Base-by-base conservation (phyloP, 345 rosid species). In the Hypericum androsaemum region DNA sequence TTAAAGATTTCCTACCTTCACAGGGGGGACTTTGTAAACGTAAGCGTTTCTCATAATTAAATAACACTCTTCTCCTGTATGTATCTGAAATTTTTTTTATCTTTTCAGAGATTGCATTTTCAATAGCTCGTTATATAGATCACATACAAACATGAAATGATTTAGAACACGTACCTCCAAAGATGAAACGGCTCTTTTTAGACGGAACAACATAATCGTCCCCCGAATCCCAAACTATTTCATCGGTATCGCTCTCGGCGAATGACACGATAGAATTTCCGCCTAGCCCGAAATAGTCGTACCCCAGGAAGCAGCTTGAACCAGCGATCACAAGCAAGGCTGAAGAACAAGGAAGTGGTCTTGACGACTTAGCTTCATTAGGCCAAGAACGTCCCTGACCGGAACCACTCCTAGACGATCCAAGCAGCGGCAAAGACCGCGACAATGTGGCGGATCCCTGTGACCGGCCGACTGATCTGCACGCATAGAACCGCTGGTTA, bases 291-390 rank as follows among this genome's bases (percentile, higher is more conserved):
- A 53, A 37, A 8, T 37, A 45, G 50, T 59, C 70, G 55, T 49
- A 68, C 41, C 63, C 57, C 42, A 69, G 44, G 10, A 75, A 76
- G 13, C 76, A 59, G 64, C 68, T 57, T 8, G 74, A 71, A 39
- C 77, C 79, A 42, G 43, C 59, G 41, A 74, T 41, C 12, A 60
- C 48, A 42, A 52, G 59, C 22, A 69, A 67, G 1, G 68, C 32
- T 1, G 32, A 22, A 22, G 32, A 22, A 22, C 4, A 66, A 54
- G 67, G 50, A 35, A 70, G 8, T 12, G 66, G 66, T 59, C 78
- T 68, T 7, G 57, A 40, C 11, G 42, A 39, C 11, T 55, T 32
- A 8, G 54, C 64, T 15, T 64, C 49, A 5, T 32, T 47, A 5
- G 45, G 54, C 13, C 7, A 41, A 5, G 44, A 50, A 47, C 40